A percentile compares a stretch with the other conserved stretches of the same genome.
Evolutionary conservation across 164 flowering plant genomes (phyloP).

Genomic region (Macadamia integrifolia): DNA sequence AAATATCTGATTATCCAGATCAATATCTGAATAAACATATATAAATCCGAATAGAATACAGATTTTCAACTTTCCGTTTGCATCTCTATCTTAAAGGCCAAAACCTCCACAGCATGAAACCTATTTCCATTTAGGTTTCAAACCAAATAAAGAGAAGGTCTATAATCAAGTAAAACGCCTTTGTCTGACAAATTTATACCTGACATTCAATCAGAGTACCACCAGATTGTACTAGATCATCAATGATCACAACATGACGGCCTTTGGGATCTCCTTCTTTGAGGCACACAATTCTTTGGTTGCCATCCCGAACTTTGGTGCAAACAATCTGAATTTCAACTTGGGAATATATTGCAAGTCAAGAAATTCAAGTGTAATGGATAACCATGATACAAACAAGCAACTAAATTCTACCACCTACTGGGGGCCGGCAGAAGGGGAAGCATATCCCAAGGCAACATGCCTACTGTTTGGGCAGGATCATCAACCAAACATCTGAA

Average conservation of each 20-base stretch:
- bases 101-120: too few species aligned
- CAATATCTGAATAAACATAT: too few species aligned
- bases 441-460: too few species aligned
- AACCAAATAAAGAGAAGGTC: not conserved
- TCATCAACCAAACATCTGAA: too few species aligned
- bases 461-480: too few species aligned
- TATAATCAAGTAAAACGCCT: not conserved
- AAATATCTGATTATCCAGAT: too few species aligned
- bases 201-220: conserved; percentile 95
- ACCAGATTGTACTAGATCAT: conserved; percentile 98
- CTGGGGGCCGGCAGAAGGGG: too few species aligned
- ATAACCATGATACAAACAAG: not conserved
- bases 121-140: too few species aligned
- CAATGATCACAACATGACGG: conserved; percentile 94
- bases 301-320: conserved; percentile 93
- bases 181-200: conserved; percentile 32
- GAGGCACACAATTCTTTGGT: conserved; percentile 80
- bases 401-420: too few species aligned
- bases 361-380: not conserved
- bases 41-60: too few species aligned
- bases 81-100: too few species aligned
- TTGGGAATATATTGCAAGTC: conserved; percentile 6
- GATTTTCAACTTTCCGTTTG: too few species aligned
- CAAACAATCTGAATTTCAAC: conserved; percentile 66
- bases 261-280: conserved; percentile 94